Conservation (phyloP, 1,284 basidiomycete genomes). For the Sutorius eximius region DNA sequence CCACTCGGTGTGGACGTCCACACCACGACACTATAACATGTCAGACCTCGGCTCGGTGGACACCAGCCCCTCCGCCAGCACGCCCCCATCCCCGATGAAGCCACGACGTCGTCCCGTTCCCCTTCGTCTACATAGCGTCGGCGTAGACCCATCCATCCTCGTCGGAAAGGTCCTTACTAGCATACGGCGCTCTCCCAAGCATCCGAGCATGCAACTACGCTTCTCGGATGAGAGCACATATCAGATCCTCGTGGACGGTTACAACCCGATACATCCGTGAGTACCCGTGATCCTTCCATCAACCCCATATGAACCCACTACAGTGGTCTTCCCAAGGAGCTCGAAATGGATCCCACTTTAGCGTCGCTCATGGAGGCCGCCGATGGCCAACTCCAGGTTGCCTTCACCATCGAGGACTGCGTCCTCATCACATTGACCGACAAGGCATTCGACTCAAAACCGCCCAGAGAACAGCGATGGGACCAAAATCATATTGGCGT, state of each 20-base stretch:
- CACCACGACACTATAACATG: slow-evolving; percentile 5
- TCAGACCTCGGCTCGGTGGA: slow-evolving; percentile 16
- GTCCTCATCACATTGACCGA: slow-evolving; percentile 55
- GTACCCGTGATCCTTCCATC: slow-evolving; percentile 2
- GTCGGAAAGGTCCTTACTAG: slow-evolving; percentile 52
- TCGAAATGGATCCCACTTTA: slow-evolving; percentile 54
- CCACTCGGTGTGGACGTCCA: slow-evolving; percentile 11
- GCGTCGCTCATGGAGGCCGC: slow-evolving; percentile 41
- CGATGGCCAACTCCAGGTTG: slow-evolving; percentile 38
- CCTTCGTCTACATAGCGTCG: slow-evolving; percentile 39
- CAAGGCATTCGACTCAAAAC: slow-evolving; percentile 49
- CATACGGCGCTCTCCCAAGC: slow-evolving; percentile 50
- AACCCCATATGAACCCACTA: not conserved
- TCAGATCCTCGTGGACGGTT: slow-evolving; percentile 62
- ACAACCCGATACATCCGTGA: slow-evolving; percentile 50
- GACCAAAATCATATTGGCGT: slow-evolving; percentile 56
- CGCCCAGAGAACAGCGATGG: slow-evolving; percentile 42
- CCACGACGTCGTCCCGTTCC: slow-evolving; percentile 32
- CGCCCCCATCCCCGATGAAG: slow-evolving; percentile 31
- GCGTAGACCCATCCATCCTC: slow-evolving; percentile 49
- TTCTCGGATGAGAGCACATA: slow-evolving; percentile 55
- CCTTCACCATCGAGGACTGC: slow-evolving; percentile 51
- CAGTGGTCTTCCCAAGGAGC: slow-evolving; percentile 53
- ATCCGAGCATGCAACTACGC: slow-evolving; percentile 56
- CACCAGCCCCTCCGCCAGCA: slow-evolving; percentile 14